A percentile compares a stretch with the other conserved stretches of the same genome.
Evolutionary conservation across 805 yeast genomes (phyloP).

Genomic region (Lachancea lanzarotensis): DNA sequence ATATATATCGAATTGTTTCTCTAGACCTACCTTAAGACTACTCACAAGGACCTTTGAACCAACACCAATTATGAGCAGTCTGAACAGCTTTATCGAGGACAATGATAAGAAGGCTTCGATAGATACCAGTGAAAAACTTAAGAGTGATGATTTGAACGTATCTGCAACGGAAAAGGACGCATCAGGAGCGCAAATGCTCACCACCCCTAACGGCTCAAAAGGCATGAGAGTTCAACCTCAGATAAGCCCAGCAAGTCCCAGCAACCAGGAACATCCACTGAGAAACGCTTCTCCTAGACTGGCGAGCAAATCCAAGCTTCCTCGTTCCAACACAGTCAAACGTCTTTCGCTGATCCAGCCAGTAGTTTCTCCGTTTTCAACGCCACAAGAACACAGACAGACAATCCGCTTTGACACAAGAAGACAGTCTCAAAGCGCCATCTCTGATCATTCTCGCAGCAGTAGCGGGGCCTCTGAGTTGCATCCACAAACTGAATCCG

Average conservation of each 20-base stretch:
- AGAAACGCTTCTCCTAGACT: conserved; percentile 2
- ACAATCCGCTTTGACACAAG: conserved; percentile 7
- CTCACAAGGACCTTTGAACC: not conserved
- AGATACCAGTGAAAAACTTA: conserved; percentile 33
- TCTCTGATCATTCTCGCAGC: conserved; percentile 17
- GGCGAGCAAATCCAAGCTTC: not conserved
- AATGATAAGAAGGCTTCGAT: conserved; percentile 31
- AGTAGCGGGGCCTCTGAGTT: conserved; percentile 14
- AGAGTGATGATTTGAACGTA: conserved; percentile 3
- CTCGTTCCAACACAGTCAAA: conserved; percentile 6
- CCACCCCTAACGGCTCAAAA: not conserved
- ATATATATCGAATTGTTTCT: not conserved
- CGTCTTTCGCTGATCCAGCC: conserved; percentile 11
- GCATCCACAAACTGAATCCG: not conserved
- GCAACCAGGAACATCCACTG: conserved; percentile 14
- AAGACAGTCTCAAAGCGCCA: conserved; percentile 21
- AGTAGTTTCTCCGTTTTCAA: conserved; percentile 5
- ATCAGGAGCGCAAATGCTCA: not conserved
- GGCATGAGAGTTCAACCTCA: conserved; percentile 13
- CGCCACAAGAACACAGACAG: conserved; percentile 5
- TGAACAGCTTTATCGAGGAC: conserved; percentile 34
- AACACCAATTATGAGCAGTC: conserved; percentile 21
- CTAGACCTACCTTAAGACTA: not conserved
- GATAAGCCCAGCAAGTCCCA: conserved; percentile 17
- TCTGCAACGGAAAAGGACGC: not conserved